A percentile compares a stretch with the other conserved stretches of the same genome.
Evolutionary conservation across 2,329 filamentous ascomycete species (phyloP).

Genomic region (Capronia coronata): DNA sequence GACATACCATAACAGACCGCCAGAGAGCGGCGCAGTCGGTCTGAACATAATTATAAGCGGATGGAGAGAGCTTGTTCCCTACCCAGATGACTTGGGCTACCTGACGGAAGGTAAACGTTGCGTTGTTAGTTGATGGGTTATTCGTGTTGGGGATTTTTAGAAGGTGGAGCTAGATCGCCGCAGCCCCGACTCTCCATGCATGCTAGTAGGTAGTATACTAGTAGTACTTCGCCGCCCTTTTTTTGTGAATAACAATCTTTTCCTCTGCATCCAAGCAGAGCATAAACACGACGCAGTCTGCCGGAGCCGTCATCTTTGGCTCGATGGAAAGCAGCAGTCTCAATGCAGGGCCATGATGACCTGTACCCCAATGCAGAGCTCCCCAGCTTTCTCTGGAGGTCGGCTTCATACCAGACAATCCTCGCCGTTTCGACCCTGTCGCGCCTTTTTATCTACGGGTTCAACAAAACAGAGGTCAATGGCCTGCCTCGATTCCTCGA

Average conservation of each 20-base stretch:
- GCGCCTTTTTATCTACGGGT: constrained; percentile 65
- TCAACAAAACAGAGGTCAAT: constrained; percentile 68
- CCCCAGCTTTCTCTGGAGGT: constrained; percentile 55
- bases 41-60: constrained; percentile 64
- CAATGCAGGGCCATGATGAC: constrained; percentile 34
- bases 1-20: constrained; percentile 73
- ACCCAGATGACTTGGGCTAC: neutral
- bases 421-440: constrained; percentile 64
- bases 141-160: neutral
- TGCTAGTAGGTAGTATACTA: too few relatives aligned
- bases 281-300: neutral
- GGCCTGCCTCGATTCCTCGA: constrained; percentile 70
- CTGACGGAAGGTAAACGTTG: neutral
- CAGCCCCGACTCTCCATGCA: neutral
- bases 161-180: neutral
- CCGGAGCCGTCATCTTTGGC: neutral
- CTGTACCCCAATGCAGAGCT: constrained; percentile 38
- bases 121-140: neutral
- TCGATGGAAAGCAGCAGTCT: constrained; percentile 12
- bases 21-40: constrained; percentile 66
- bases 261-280: neutral
- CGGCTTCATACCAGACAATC: constrained; percentile 68
- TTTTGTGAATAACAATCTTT: neutral
- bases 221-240: neutral
- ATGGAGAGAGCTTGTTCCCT: neutral